Base-by-base conservation (phyloP, 106 monocot genomes). In the Dioscorea zingiberensis region DNA sequence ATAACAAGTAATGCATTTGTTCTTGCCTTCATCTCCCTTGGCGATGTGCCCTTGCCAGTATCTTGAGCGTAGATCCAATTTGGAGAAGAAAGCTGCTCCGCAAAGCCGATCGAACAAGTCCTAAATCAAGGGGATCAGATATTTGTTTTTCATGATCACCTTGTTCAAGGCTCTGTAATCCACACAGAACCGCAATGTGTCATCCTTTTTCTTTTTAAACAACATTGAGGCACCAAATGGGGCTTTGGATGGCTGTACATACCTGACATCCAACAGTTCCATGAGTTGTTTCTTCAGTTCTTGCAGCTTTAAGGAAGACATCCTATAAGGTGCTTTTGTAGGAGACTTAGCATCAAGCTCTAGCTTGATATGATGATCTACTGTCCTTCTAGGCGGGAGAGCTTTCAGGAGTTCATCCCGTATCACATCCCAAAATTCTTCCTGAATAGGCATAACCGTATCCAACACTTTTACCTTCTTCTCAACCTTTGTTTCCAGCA, bases 1-100 rank as follows among this genome's bases (percentile, higher is more conserved):
- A 66, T 66, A 66, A 27, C 49, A 5, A 9, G 66, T 53, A 3
- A 66, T 28, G 27, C 28, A 66, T 12, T 11, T 66, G 16, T 12
- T 64, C n/a, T 53, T 66, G 3, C 27, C 2, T 19, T 53, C 48
- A 53, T 54, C 66, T 7, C 66, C 51, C 2, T 64, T 26, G 22
- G 48, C 64, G n/a, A 64, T 64, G 2, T 15, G 15, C 12, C 47
- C 23, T 26, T 64, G 64, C 22, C 12, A 26, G 17, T 64, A 64
- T 25, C 64, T 16, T 10, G 24, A 48, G 4, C 48, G 1, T 2
- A 64, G 2, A 26, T 53, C 51, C n/a, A 53, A n/a, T 21, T 27
- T 28, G 22, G 53, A 17, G 46, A 47, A 64, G 0, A 12, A 8
- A 0, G 7, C 22, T 22, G 46, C 47, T 25, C 46, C 22, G 23